A percentile compares a stretch with the other conserved stretches of the same genome.
phyloP scores from a whole-genome alignment of 805 yeast species.

The Metschnikowia santaceciliae region DNA sequence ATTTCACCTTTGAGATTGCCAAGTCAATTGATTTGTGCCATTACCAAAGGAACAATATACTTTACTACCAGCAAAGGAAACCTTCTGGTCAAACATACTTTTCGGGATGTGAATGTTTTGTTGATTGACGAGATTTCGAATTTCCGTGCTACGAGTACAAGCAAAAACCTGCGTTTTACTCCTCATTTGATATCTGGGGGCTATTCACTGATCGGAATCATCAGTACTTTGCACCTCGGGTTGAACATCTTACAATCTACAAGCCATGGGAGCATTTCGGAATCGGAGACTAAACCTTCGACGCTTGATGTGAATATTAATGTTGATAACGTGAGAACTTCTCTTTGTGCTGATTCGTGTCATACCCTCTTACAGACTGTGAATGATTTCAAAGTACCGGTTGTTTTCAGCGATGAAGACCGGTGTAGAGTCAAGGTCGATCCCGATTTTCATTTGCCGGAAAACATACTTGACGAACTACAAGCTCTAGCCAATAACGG shows the following conservation, averaged over 20 bases:
- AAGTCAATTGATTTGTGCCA: constrained; percentile 49
- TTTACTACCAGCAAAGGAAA: constrained; percentile 32
- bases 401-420: constrained; percentile 54
- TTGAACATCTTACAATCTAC: background rate
- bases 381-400: constrained; percentile 69
- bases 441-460: constrained; percentile 22
- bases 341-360: constrained; percentile 80
- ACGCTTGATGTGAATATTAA: constrained; percentile 44
- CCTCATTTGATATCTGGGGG: constrained; percentile 16
- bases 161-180: constrained; percentile 16
- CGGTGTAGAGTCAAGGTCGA: constrained; percentile 46
- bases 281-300: constrained; percentile 18
- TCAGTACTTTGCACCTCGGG: constrained; percentile 1
- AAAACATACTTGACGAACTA: constrained; percentile 35
- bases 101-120: constrained; percentile 48
- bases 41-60: constrained; percentile 55
- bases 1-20: constrained; percentile 58
- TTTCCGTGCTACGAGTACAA: constrained; percentile 9
- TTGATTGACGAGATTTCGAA: constrained; percentile 57
- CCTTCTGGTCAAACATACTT: constrained; percentile 38
- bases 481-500: background rate
- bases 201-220: background rate
- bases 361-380: constrained; percentile 65
- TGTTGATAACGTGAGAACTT: constrained; percentile 46
- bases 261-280: constrained; percentile 10